phyloP scores from a whole-genome alignment of 176 grass and related monocot species.

The Cocos nucifera region DNA sequence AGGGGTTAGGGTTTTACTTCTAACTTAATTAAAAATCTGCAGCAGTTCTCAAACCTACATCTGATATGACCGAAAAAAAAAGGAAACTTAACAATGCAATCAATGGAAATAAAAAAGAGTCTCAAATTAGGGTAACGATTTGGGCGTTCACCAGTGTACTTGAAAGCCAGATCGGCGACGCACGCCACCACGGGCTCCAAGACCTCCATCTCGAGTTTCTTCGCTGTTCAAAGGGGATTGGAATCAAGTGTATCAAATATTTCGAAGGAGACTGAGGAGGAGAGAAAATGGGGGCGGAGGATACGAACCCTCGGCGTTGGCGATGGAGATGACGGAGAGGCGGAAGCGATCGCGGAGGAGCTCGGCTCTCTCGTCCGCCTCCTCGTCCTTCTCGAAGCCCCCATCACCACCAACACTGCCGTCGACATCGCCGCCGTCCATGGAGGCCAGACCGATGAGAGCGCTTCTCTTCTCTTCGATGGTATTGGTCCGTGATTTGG shows the following conservation, averaged over 20 bases:
- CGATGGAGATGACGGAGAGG: conserved; percentile 71
- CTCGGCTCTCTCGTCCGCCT: conserved; percentile 33
- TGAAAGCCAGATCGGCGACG: conserved; percentile 64
- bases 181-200: conserved; percentile 67
- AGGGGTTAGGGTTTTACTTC: no score
- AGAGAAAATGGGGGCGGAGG: neutral
- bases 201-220: conserved; percentile 50
- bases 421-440: conserved; percentile 22
- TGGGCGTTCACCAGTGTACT: conserved; percentile 37
- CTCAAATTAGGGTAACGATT: neutral
- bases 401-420: neutral
- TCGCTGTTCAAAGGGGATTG: conserved; percentile 30
- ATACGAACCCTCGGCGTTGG: conserved; percentile 46
- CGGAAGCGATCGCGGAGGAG: conserved; percentile 60
- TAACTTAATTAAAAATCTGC: no score
- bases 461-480: no score
- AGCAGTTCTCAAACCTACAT: no score
- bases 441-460: neutral
- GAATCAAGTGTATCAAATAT: neutral
- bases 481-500: no score
- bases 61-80: no score
- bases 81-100: no score
- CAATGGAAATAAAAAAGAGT: neutral
- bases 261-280: neutral
- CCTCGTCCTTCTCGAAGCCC: conserved; percentile 32